These are phyloP conservation scores for Nemania bipapillata DNA, from an alignment of 2,329 filamentous ascomycete genomes.

Conservation along the genomic window DNA sequence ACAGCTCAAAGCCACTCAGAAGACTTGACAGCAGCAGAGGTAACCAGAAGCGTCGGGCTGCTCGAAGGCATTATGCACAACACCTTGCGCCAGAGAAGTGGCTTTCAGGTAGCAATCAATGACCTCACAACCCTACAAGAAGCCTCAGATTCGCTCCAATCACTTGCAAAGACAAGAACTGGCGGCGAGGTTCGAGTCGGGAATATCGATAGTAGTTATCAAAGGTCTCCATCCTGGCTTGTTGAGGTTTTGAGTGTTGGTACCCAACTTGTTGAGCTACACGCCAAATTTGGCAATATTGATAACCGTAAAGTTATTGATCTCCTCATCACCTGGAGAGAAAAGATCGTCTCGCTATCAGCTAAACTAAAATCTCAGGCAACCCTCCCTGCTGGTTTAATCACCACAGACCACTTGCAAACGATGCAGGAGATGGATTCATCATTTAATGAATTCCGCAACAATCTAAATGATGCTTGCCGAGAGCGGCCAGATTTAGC, in stretches of 20 bases:
- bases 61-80: slow-evolving; percentile 84
- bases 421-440: slow-evolving; percentile 52
- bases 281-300: slow-evolving; percentile 70
- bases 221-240: slow-evolving; percentile 67
- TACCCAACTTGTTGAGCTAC: slow-evolving; percentile 70
- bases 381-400: slow-evolving; percentile 63
- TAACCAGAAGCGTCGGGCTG: slow-evolving; percentile 80
- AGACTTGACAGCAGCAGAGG: slow-evolving; percentile 83
- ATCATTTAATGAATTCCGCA: slow-evolving; percentile 54
- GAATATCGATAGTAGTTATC: slow-evolving; percentile 42
- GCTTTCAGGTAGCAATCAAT: slow-evolving; percentile 57
- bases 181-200: slow-evolving; percentile 40
- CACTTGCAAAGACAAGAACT: slow-evolving; percentile 48
- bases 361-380: slow-evolving; percentile 57
- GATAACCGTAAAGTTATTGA: slow-evolving; percentile 60
- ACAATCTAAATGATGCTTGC: slow-evolving; percentile 58
- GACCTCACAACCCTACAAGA: slow-evolving; percentile 55
- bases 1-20: slow-evolving; percentile 79
- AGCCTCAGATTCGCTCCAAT: slow-evolving; percentile 53
- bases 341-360: slow-evolving; percentile 59
- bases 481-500: slow-evolving; percentile 66
- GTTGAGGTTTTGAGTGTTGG: slow-evolving; percentile 73
- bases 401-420: slow-evolving; percentile 53
- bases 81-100: slow-evolving; percentile 68
- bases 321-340: slow-evolving; percentile 62